phyloP scores from a whole-genome alignment of 495 filamentous ascomycete genomes.

The Cercophora sp. region DNA sequence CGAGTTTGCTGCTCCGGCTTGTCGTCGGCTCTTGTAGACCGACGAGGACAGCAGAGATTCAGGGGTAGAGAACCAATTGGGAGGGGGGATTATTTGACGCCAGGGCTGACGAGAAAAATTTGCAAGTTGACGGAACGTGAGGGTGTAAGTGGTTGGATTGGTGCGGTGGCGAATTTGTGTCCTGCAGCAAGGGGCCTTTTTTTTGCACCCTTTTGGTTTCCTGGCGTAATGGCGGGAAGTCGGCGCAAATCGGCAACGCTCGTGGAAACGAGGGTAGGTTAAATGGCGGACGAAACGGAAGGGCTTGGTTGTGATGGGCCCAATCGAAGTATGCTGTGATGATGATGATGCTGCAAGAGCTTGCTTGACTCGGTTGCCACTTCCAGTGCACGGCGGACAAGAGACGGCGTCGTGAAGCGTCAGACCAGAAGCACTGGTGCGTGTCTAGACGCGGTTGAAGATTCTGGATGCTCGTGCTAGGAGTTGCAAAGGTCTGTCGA shows the following conservation, averaged over 20 bases:
- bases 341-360: no score
- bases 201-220: slow-evolving; percentile 3
- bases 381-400: no score
- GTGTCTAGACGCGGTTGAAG: no score
- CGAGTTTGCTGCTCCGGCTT: no score
- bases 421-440: no score
- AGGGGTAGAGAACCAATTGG: neutral
- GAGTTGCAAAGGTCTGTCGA: neutral
- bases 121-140: slow-evolving; percentile 3
- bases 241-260: neutral
- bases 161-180: slow-evolving; percentile 32
- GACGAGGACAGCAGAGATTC: neutral
- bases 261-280: no score
- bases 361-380: slow-evolving; percentile 14
- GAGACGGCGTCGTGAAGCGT: no score
- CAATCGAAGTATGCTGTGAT: slow-evolving; percentile 3
- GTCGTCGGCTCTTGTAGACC: no score
- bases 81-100: slow-evolving; percentile 11
- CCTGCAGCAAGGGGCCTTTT: slow-evolving; percentile 30
- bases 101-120: slow-evolving; percentile 8
- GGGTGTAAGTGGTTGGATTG: slow-evolving; percentile 8
- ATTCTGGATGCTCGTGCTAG: no score
- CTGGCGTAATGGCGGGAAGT: neutral
- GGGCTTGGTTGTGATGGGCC: neutral
- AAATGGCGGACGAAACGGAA: neutral